Evolutionary conservation across 352 stramenopile species (phyloP).

Genomic region (Phytophthora macrochlamydospora): DNA sequence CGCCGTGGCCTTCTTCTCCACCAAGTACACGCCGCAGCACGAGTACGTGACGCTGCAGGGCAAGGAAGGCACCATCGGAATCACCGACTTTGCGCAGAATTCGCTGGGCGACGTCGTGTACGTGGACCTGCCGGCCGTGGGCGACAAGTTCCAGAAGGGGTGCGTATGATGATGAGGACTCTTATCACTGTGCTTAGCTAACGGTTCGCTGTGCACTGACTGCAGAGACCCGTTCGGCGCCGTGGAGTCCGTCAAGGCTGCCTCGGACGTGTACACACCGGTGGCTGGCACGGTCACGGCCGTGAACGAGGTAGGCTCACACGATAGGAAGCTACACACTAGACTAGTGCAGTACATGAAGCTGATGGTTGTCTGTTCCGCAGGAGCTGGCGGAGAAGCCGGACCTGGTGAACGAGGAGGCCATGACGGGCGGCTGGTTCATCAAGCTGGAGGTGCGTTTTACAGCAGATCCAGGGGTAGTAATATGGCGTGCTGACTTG

Average conservation of each 20-base stretch:
- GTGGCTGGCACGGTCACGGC: slow-evolving; percentile 93
- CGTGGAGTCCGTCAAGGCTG: slow-evolving; percentile 99
- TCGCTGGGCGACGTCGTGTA: slow-evolving; percentile 97
- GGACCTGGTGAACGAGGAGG: slow-evolving; percentile 88
- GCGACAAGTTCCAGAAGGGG: slow-evolving; percentile 94
- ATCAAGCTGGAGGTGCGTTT: slow-evolving; percentile 85
- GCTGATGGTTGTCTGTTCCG: slow-evolving; percentile 15
- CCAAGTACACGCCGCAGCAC: slow-evolving; percentile 87
- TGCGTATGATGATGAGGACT: slow-evolving; percentile 36
- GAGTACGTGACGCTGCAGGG: slow-evolving; percentile 87
- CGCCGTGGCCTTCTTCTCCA: slow-evolving; percentile 70
- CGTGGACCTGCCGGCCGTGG: slow-evolving; percentile 95
- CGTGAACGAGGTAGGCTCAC: slow-evolving; percentile 88
- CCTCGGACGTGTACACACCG: slow-evolving; percentile 97
- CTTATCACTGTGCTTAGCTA: background rate
- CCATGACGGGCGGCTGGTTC: slow-evolving; percentile 88
- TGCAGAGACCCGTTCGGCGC: slow-evolving; percentile 93
- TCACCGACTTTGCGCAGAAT: slow-evolving; percentile 98
- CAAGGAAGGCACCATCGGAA: slow-evolving; percentile 92
- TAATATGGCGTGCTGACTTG: background rate
- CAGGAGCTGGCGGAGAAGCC: slow-evolving; percentile 81
- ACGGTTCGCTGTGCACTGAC: slow-evolving; percentile 11
- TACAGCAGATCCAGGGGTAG: background rate
- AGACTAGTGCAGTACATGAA: background rate
- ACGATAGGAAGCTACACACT: background rate